These are phyloP conservation scores for Acacia pycnantha DNA, from an alignment of 331 rosid genomes.

Conservation along the genomic window DNA sequence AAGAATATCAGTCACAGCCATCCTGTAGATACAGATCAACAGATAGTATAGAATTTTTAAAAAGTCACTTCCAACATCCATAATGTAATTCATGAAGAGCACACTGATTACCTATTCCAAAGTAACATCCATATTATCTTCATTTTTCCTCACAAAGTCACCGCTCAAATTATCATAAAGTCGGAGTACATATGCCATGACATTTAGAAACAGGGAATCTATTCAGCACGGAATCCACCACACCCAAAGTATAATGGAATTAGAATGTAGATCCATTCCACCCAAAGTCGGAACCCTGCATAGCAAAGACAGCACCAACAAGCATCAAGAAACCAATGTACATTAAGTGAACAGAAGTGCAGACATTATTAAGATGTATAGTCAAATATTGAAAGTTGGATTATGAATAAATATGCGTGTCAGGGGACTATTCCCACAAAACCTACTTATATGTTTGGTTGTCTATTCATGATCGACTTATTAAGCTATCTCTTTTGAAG, in stretches of 20 bases:
- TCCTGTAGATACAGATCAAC: not conserved
- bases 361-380: not conserved
- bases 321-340: not conserved
- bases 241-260: not conserved
- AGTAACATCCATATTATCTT: conserved; percentile 16
- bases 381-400: conserved; percentile 4
- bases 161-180: conserved; percentile 7
- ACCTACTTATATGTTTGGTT: not conserved
- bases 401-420: not conserved
- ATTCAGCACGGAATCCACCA: conserved; percentile 25
- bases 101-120: not conserved
- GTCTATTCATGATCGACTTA: not conserved
- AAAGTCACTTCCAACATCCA: not conserved
- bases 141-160: conserved; percentile 15
- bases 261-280: conserved; percentile 86
- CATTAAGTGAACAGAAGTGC: not conserved
- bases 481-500: not conserved
- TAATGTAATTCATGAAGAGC: not conserved
- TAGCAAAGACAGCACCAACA: conserved; percentile 27
- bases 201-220: conserved; percentile 10
- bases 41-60: not conserved
- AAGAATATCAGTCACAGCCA: not conserved
- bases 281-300: conserved; percentile 92
- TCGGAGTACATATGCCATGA: not conserved
- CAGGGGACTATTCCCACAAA: not conserved